Conservation (phyloP, 2,329 filamentous ascomycete species). For the Grosmannia huntii region DNA sequence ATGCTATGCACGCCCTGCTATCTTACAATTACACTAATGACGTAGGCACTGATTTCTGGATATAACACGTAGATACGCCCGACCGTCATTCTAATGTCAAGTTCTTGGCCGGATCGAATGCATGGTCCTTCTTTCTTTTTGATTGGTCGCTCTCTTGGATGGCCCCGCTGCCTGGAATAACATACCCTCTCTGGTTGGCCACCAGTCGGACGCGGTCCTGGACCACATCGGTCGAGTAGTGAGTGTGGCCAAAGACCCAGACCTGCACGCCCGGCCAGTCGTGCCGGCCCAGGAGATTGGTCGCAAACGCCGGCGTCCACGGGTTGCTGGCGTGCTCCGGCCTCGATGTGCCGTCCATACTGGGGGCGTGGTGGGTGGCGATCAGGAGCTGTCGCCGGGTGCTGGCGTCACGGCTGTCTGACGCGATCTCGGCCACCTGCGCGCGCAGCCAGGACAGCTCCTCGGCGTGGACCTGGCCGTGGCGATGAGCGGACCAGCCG, state of each 20-base stretch:
- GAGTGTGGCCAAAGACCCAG: slow-evolving; percentile 38
- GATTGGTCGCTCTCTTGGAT: no score
- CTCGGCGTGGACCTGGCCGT: slow-evolving; percentile 32
- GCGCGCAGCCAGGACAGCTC: slow-evolving; percentile 38
- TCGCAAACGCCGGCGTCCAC: slow-evolving; percentile 38
- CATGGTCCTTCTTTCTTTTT: no score
- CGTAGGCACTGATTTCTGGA: no score
- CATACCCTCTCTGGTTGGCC: slow-evolving; percentile 27
- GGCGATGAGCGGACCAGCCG: slow-evolving; percentile 34
- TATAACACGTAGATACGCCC: no score
- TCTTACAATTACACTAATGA: no score
- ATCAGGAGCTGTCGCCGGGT: slow-evolving; percentile 17
- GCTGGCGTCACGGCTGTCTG: slow-evolving; percentile 5
- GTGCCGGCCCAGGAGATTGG: slow-evolving; percentile 25
- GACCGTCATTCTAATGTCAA: no score
- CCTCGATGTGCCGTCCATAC: slow-evolving; percentile 31
- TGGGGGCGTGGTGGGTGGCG: slow-evolving; percentile 45
- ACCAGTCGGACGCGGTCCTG: slow-evolving; percentile 24
- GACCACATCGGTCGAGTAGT: slow-evolving; percentile 26
- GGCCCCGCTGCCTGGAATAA: neutral
- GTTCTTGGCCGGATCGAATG: no score
- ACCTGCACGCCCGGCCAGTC: slow-evolving; percentile 20
- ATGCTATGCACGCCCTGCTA: no score
- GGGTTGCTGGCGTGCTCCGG: slow-evolving; percentile 34
- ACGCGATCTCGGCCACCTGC: slow-evolving; percentile 18